Base-by-base conservation (phyloP, 2,329 filamentous ascomycete genomes). In the Colletotrichum graminicola region DNA sequence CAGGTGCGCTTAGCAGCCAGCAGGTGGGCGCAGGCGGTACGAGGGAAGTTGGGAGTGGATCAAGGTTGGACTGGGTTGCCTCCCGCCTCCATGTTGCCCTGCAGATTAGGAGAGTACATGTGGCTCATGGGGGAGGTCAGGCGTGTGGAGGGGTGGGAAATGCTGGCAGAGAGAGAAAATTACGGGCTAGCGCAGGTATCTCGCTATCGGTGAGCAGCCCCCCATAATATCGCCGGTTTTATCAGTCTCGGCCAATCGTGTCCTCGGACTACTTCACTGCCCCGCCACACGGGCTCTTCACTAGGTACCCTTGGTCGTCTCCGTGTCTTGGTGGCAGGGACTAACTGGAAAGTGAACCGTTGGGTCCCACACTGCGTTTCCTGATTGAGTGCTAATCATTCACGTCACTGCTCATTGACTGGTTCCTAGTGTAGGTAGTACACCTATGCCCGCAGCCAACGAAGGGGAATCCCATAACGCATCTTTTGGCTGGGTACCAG, bases 11-110 rank as follows among this genome's bases (percentile, higher is more conserved):
- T 16, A 47, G 57, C 29, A 45, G 43, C 18, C 6, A 51, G 52
- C 21, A 39, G 52, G 11, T 21, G 52, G 36, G 60, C 45, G 60
- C 21, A 5, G 36, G 47, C 47, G 60, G 69, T 55, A 49, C 69
- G 65, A 29, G 47, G 34, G 49, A 47, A 62, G 52, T 59, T 47
- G 29, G 59, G 57, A 45, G 43, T 57, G 43, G 65, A 59, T 29
- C 64, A 68, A 68, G 52, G 52, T 68, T 45, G 66, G 57, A 65
- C 66, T 72, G 70, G 70, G 70, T 71, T 72, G 70, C 70, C 70
- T 72, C 70, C 70, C 70, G 67, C 67, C 66, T 71, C 70, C 61
- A 62, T 61, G 56, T 66, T 65, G 32, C 32, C 45, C 49, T 62
- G 61, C 66, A 65, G 23, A 41, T 49, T 72, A 72, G 51, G 51